Base-by-base conservation (phyloP, 345 rosid genomes). In the Luvunga scandens region DNA sequence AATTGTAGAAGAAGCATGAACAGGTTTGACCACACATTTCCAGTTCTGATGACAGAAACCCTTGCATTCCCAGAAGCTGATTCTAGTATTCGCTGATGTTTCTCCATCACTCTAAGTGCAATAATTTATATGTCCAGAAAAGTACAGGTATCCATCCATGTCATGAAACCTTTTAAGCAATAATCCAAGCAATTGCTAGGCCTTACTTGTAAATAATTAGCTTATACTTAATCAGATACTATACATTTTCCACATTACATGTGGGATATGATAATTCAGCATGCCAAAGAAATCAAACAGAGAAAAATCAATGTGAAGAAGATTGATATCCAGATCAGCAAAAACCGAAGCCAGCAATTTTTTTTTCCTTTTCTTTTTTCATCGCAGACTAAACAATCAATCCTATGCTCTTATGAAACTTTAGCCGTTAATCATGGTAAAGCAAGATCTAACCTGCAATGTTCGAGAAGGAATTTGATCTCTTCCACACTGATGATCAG, bases 401-500 rank as follows among this genome's bases (percentile, higher is more conserved):
- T 16, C 5, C 19, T 8, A 18, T 14, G 19, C 60, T 28, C 42
- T 21, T 39, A 76, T 16, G 34, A 59, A 73, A 25, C 55, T 53
- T 25, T 67, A 79, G 27, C 71, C 62, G 16, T 61, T 59, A 73
- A 69, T 63, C 33, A 73, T 7, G 39, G 63, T 53, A 74, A 69
- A 59, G 70, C 22, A 71, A 55, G 72, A 67, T 66, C 84, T 80
- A 80, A 90, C 94, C 94, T 90, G 94, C 75, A 87, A 56, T 67
- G 94, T 85, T 72, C 75, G 88, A 77, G 87, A 87, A 66, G 94
- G 94, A 79, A 90, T 83, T 73, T 86, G 88, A 77, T 81, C 85
- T 78, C 75, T 84, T 69, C 92, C 94, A 82, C 94, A 90, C 25
- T 84, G 89, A 82, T 90, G 94, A 85, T 90, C 94, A 27, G 87